phyloP scores from a whole-genome alignment of 345 rosid genomes.

The Moricandia arvensis region DNA sequence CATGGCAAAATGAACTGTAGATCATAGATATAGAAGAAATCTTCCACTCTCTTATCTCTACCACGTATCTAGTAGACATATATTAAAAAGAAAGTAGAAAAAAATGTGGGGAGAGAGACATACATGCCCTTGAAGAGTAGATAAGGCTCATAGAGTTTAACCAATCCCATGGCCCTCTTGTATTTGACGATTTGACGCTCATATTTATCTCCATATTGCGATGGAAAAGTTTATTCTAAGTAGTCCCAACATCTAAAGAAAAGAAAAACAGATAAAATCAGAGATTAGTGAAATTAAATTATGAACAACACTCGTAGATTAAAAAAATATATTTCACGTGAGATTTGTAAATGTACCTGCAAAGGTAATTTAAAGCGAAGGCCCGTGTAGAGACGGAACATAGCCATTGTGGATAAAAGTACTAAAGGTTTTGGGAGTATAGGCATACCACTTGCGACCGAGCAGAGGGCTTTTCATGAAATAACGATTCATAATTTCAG shows the following conservation, averaged over 20 bases:
- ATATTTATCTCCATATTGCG: background rate
- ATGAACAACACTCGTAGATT: background rate
- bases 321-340: background rate
- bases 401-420: slow-evolving; percentile 48
- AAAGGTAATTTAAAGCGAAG: slow-evolving; percentile 53
- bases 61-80: too few relatives aligned
- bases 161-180: slow-evolving; percentile 32
- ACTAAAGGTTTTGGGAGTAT: slow-evolving; percentile 45
- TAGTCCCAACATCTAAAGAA: background rate
- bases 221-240: background rate
- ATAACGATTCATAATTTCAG: slow-evolving; percentile 40
- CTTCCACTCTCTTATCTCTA: background rate
- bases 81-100: too few relatives aligned
- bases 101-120: too few relatives aligned
- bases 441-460: slow-evolving; percentile 60
- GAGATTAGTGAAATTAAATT: background rate
- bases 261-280: background rate
- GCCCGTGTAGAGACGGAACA: slow-evolving; percentile 58
- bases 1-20: too few relatives aligned
- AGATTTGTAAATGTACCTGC: slow-evolving; percentile 16
- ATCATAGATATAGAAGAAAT: too few relatives aligned
- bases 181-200: background rate
- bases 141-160: too few relatives aligned
- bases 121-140: too few relatives aligned
- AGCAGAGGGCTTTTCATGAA: slow-evolving; percentile 63